A percentile compares a stretch with the other conserved stretches of the same genome.
These are phyloP conservation scores for Aegilops speltoides DNA, from an alignment of 176 grass and related monocot genomes.

Conservation along the genomic window DNA sequence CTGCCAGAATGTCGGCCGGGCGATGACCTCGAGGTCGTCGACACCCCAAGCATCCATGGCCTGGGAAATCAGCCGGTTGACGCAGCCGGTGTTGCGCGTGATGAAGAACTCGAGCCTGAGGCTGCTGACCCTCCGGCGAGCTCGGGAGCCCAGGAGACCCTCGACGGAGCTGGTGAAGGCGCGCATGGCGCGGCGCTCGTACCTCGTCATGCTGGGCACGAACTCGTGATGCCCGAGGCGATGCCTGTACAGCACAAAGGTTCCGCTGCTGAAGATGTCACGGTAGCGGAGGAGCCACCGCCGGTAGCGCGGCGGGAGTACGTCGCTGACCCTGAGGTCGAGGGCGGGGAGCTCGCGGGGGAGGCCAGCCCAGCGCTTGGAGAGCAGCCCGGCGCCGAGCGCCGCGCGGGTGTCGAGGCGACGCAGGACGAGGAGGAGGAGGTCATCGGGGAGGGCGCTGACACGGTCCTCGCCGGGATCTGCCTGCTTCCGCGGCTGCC, in stretches of 20 bases:
- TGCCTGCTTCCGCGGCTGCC: no score
- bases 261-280: neutral
- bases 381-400: neutral
- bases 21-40: neutral
- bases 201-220: neutral
- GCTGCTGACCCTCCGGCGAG: neutral
- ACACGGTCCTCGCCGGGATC: neutral
- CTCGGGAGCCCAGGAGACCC: neutral
- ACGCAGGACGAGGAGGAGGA: neutral
- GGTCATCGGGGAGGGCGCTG: neutral
- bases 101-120: neutral
- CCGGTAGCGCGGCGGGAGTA: neutral
- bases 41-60: neutral
- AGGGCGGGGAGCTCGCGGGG: neutral
- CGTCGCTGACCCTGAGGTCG: neutral
- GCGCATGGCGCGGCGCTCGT: slow-evolving; percentile 19
- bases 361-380: neutral
- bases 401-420: neutral
- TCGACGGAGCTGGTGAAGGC: neutral
- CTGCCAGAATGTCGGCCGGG: neutral
- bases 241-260: neutral
- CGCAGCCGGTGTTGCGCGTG: no score
- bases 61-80: neutral
- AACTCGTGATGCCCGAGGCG: neutral
- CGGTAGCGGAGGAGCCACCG: neutral